Percentiles rank a stretch among this genome's conserved stretches.
Conservation (phyloP, 176 grass and related monocot species). For the Aegilops sharonensis region DNA sequence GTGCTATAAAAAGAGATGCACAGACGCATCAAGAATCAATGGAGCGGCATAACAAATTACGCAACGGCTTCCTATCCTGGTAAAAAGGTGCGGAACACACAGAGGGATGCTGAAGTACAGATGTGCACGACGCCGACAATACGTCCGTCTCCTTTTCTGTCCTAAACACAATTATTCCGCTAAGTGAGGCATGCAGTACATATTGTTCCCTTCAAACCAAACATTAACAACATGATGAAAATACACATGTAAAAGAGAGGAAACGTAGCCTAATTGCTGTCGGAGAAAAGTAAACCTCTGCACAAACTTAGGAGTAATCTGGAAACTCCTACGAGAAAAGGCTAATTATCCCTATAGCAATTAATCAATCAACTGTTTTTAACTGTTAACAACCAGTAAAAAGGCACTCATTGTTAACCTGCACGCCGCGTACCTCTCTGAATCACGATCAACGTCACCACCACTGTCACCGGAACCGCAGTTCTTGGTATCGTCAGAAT, state of each 20-base stretch:
- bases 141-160: neutral
- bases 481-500: slow-evolving; percentile 25
- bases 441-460: slow-evolving; percentile 29
- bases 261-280: neutral
- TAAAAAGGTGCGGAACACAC: too few species aligned
- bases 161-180: slow-evolving; percentile 4
- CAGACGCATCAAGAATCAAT: neutral
- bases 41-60: too few species aligned
- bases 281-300: neutral
- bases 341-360: neutral
- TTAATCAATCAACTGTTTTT: neutral
- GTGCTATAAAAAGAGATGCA: neutral
- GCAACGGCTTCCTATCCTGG: too few species aligned
- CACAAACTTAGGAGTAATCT: neutral
- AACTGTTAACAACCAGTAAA: neutral
- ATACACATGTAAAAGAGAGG: neutral
- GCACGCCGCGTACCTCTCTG: slow-evolving; percentile 48
- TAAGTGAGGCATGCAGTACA: neutral
- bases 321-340: neutral
- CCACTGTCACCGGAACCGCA: slow-evolving; percentile 25
- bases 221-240: slow-evolving; percentile 32
- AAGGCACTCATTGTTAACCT: neutral
- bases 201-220: slow-evolving; percentile 9
- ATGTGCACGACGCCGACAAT: slow-evolving; percentile 4
- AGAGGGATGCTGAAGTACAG: too few species aligned